Evolutionary conservation across 768 basidiomycete genomes (phyloP).

Genomic region (Termitomyces sp.): DNA sequence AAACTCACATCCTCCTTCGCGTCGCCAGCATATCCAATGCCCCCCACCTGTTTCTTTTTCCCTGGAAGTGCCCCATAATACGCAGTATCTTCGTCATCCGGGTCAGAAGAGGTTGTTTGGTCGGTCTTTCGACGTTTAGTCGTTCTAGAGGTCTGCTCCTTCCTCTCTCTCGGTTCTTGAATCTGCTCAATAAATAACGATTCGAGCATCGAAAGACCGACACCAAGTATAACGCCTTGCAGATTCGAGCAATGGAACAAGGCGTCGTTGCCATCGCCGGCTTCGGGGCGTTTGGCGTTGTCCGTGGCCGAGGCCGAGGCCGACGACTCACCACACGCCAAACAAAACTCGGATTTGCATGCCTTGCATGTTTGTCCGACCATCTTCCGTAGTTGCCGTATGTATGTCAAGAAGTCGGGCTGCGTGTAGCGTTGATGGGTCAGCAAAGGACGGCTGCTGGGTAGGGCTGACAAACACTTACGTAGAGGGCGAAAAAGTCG

Average conservation of each 20-base stretch:
- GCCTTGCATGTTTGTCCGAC: conserved; percentile 57
- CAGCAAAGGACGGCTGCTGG: background rate
- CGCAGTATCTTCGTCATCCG: conserved; percentile 49
- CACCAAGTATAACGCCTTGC: conserved; percentile 87
- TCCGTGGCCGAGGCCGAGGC: conserved; percentile 37
- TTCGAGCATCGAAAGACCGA: conserved; percentile 86
- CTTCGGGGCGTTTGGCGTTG: conserved; percentile 35
- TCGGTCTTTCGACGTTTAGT: conserved; percentile 43
- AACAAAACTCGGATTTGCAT: conserved; percentile 59
- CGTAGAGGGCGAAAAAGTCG: conserved; percentile 81
- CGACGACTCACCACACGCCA: conserved; percentile 71
- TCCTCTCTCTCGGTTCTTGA: conserved; percentile 25
- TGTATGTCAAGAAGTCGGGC: conserved; percentile 71
- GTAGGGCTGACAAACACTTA: conserved; percentile 34
- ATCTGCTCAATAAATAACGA: conserved; percentile 56
- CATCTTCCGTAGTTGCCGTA: conserved; percentile 50
- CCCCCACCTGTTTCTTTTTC: conserved; percentile 60
- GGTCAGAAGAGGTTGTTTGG: conserved; percentile 12
- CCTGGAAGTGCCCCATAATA: conserved; percentile 37
- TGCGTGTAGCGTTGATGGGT: conserved; percentile 25
- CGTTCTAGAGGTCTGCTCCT: conserved; percentile 30
- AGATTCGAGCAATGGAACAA: conserved; percentile 88
- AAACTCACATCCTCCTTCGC: conserved; percentile 76
- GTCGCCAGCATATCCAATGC: conserved; percentile 85
- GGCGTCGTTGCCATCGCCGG: conserved; percentile 39